Evolutionary conservation across 2,329 filamentous ascomycete species (phyloP).

Genomic region (Cladophialophora bantiana): DNA sequence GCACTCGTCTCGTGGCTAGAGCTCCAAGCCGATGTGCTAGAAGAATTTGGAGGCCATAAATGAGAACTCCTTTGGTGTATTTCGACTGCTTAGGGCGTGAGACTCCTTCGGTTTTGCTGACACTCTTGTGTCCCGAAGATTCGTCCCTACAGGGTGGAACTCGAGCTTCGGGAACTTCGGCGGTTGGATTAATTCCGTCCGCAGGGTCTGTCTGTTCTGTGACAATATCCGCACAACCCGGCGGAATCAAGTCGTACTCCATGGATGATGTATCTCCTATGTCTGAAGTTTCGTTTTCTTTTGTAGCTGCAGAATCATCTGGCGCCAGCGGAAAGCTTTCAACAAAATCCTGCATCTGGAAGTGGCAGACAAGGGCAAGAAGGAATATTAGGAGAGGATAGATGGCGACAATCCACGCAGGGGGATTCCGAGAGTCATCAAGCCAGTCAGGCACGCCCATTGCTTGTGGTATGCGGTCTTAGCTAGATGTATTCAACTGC

Average conservation of each 20-base stretch:
- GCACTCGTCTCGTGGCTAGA: neutral
- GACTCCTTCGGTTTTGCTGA: neutral
- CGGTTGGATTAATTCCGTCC: neutral
- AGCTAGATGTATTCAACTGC: neutral
- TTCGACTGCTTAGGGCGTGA: neutral
- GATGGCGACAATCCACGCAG: conserved; percentile 8
- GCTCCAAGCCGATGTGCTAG: conserved; percentile 5
- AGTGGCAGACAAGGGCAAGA: conserved; percentile 5
- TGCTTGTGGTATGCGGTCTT: neutral
- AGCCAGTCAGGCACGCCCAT: conserved; percentile 10
- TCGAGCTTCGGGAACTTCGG: neutral
- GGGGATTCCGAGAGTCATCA: conserved; percentile 9
- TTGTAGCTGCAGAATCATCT: conserved; percentile 2
- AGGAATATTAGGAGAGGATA: conserved; percentile 15
- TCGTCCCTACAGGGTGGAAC: neutral
- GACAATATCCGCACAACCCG: neutral
- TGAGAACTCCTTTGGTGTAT: conserved; percentile 9
- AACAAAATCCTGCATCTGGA: conserved; percentile 6
- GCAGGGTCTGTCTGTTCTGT: neutral
- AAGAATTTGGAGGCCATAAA: conserved; percentile 7
- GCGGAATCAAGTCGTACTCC: conserved; percentile 12
- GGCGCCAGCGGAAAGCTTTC: conserved; percentile 4
- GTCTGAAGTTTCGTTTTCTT: conserved; percentile 4
- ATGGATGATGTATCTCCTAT: neutral
- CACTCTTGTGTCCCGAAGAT: neutral